Evolutionary conservation across 441 rosid species (phyloP), one percentile per base, ranked within the genome.

Genomic region (Isatis lusitanica): DNA sequence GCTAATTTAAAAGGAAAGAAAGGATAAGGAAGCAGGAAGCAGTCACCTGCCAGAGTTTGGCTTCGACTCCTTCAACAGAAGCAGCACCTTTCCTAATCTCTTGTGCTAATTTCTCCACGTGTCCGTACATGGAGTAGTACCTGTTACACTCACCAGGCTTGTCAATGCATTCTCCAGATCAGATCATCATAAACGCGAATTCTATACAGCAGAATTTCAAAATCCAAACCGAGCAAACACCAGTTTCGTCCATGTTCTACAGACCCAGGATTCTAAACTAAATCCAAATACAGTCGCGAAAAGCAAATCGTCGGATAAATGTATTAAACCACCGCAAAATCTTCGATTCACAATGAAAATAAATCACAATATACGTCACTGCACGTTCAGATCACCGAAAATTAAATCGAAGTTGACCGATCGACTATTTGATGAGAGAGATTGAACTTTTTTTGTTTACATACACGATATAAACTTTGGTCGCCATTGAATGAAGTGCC

Each of bases 91-190:
- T 90, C 94, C 81, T 84, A 50, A 92, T 90, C 80, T 87, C 91
- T 76, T 87, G 86, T 2, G 97, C 96, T 63, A 90, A 83, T 68
- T 80, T 90, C 85, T 78, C 94, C 24, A 92, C 97, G 66, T 92
- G 97, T 13, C 96, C 97, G 35, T 92, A 88, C 96, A 89, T 90
- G 47, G 94, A 90, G 84, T 92, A 90, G 84, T 87, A 92, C 71
- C 97, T 92, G 81, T 74, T 17, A 36, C 71, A 66, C 15, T 11
- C 2, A 65, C 18, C 48, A 55, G 1, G 31, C 16, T 51, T 13
- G 24, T 69, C 65, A 68, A 55, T 46, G 42, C 16, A 46, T 30
- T 21, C 68, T 47, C 68, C 47, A 63, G 9, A 31, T 51, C 12
- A 30, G 4, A 63, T 18, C 31, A 48, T 21, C 24, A 21, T 21